These are phyloP conservation scores for Ophiostoma australiae DNA, from an alignment of 2,329 filamentous ascomycete genomes.

Conservation along the genomic window DNA sequence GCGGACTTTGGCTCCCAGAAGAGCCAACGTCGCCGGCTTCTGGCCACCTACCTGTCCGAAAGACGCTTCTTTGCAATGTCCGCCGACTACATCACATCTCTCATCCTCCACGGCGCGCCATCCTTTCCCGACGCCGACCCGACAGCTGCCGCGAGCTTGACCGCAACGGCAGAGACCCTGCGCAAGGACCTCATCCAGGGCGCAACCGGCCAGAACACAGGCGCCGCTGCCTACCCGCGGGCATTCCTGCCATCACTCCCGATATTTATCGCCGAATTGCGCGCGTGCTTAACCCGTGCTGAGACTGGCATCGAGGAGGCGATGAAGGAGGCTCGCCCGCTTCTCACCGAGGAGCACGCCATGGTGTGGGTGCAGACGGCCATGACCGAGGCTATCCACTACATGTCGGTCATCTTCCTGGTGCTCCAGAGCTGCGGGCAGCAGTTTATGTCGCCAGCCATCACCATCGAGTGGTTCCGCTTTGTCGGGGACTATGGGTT, in stretches of 20 bases:
- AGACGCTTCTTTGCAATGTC: conserved; percentile 63
- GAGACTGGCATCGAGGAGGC: conserved; percentile 46
- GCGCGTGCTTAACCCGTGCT: conserved; percentile 46
- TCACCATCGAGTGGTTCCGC: conserved; percentile 68
- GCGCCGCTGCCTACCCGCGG: conserved; percentile 27
- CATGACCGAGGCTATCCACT: conserved; percentile 67
- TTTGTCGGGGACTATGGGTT: conserved; percentile 65
- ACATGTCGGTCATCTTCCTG: conserved; percentile 68
- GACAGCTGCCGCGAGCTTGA: neutral
- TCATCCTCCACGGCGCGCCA: conserved; percentile 40
- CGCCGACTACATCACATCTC: conserved; percentile 51
- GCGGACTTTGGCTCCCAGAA: conserved; percentile 58
- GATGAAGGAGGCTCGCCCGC: conserved; percentile 45
- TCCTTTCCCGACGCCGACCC: conserved; percentile 11
- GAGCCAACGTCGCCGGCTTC: conserved; percentile 61
- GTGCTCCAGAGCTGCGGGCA: conserved; percentile 55
- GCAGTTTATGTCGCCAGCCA: conserved; percentile 52
- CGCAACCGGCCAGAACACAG: conserved; percentile 5
- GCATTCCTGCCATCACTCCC: conserved; percentile 44
- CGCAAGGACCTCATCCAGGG: conserved; percentile 21
- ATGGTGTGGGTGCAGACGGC: conserved; percentile 58
- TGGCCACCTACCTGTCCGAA: conserved; percentile 67
- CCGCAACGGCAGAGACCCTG: conserved; percentile 18
- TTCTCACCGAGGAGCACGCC: conserved; percentile 50
- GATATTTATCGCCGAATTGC: conserved; percentile 45